phyloP scores from a whole-genome alignment of 495 filamentous ascomycete genomes.

The Aspergillus homomorphus region DNA sequence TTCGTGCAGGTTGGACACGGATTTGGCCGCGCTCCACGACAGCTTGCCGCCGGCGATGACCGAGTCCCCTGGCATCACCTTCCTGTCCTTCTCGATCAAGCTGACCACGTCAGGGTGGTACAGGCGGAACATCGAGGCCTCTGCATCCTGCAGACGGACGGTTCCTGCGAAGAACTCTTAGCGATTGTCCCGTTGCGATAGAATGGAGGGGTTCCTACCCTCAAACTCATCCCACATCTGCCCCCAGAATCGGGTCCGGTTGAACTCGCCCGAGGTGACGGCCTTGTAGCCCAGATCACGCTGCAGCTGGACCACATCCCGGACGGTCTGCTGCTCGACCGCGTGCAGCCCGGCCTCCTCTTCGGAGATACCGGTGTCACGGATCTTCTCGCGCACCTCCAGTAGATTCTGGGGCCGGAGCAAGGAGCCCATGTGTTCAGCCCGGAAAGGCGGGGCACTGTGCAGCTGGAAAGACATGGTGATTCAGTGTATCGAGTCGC shows the following conservation, averaged over 20 bases:
- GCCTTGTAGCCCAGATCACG: conserved; percentile 59
- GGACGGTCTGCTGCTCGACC: conserved; percentile 58
- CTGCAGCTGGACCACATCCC: conserved; percentile 59
- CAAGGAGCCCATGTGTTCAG: conserved; percentile 70
- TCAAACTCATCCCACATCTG: conserved; percentile 65
- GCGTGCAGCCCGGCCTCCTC: conserved; percentile 32
- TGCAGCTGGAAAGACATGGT: conserved; percentile 24
- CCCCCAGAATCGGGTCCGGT: conserved; percentile 52
- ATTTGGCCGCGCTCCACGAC: neutral
- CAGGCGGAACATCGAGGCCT: neutral
- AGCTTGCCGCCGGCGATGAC: neutral
- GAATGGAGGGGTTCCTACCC: conserved; percentile 31
- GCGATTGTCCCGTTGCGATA: neutral
- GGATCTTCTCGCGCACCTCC: conserved; percentile 48
- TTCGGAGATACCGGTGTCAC: conserved; percentile 42
- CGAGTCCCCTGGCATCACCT: conserved; percentile 1
- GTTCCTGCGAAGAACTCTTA: neutral
- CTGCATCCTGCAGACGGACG: neutral
- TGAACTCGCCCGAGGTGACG: conserved; percentile 66
- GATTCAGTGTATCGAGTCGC: neutral
- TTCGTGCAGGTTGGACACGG: neutral
- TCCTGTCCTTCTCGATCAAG: neutral
- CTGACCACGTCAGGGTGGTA: conserved; percentile 3
- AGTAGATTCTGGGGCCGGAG: conserved; percentile 62
- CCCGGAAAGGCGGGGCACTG: conserved; percentile 59